Conservation (phyloP, 176 grass and related monocot species). For the Elymus sibiricus region DNA sequence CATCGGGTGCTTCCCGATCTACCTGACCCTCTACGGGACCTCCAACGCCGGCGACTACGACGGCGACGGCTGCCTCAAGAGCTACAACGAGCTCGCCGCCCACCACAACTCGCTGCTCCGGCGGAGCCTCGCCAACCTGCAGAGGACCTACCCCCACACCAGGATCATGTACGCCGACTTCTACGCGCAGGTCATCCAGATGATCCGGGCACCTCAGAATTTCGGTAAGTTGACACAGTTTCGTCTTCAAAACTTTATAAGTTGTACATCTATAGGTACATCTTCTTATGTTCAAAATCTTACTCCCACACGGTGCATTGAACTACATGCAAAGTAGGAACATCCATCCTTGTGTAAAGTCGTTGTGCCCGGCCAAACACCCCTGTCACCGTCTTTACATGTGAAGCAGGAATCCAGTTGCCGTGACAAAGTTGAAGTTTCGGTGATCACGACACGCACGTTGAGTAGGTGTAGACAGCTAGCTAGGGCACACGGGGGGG, state of each 20-base stretch:
- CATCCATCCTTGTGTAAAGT: not conserved
- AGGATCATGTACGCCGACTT: conserved; percentile 69
- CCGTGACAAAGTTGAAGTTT: conserved; percentile 35
- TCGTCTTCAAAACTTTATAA: too few relatives aligned
- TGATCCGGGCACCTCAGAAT: conserved; percentile 42
- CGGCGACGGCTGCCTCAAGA: conserved; percentile 50
- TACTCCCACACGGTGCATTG: too few relatives aligned
- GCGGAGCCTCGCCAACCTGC: conserved; percentile 35
- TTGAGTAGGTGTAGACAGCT: not conserved
- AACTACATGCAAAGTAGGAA: not conserved
- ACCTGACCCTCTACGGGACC: conserved; percentile 53
- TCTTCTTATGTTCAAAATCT: too few relatives aligned
- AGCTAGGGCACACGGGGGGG: not conserved
- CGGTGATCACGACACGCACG: not conserved
- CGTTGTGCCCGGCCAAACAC: not conserved
- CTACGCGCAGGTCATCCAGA: conserved; percentile 44
- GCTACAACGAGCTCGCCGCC: conserved; percentile 45
- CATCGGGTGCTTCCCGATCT: conserved; percentile 57
- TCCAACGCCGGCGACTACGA: conserved; percentile 47
- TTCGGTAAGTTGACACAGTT: conserved; percentile 33
- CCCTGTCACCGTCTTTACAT: not conserved
- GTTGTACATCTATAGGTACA: too few relatives aligned
- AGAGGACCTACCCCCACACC: conserved; percentile 35
- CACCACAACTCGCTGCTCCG: conserved; percentile 62
- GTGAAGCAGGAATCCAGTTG: conserved; percentile 24